Evolutionary conservation across 2,329 filamentous ascomycete species (phyloP).

Genomic region (Microcera coccophila): DNA sequence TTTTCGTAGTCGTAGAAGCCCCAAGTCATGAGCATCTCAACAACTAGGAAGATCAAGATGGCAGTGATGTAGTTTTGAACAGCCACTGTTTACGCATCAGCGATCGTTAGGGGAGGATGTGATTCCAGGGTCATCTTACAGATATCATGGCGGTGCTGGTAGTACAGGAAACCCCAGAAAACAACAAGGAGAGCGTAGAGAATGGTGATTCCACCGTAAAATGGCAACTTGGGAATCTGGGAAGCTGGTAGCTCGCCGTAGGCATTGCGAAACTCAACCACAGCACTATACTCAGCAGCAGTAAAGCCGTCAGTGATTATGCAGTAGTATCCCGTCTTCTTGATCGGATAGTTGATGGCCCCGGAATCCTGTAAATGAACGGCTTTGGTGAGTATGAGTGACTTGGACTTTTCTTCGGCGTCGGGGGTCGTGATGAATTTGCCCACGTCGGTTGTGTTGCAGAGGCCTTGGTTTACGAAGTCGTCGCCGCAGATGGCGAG

Average conservation of each 20-base stretch:
- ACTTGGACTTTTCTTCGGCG: constrained; percentile 66
- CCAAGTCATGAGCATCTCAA: constrained; percentile 99
- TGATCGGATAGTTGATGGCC: constrained; percentile 76
- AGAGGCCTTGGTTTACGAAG: constrained; percentile 64
- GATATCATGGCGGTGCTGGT: constrained; percentile 90
- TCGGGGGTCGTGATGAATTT: constrained; percentile 79
- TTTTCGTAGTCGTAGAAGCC: constrained; percentile 97
- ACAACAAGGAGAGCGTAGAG: constrained; percentile 82
- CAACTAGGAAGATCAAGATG: constrained; percentile 86
- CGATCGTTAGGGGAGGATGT: not conserved
- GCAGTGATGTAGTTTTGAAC: constrained; percentile 99
- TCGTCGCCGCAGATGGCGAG: constrained; percentile 68
- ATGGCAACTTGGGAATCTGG: constrained; percentile 94
- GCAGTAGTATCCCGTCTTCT: constrained; percentile 94
- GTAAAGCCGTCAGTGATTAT: constrained; percentile 73
- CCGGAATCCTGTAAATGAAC: constrained; percentile 74
- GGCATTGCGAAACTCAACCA: constrained; percentile 90
- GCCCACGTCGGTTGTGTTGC: constrained; percentile 73
- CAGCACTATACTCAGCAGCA: constrained; percentile 66
- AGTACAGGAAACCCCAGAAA: constrained; percentile 91
- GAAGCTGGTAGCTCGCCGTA: constrained; percentile 94
- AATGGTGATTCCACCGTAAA: constrained; percentile 92
- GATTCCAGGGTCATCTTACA: constrained; percentile 50
- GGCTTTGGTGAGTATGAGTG: constrained; percentile 72
- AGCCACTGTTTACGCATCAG: constrained; percentile 55